Evolutionary conservation across 192 early-diverging fungal genomes (phyloP), one percentile per base, ranked within the genome.

Genomic region (Coemansia sp.): DNA sequence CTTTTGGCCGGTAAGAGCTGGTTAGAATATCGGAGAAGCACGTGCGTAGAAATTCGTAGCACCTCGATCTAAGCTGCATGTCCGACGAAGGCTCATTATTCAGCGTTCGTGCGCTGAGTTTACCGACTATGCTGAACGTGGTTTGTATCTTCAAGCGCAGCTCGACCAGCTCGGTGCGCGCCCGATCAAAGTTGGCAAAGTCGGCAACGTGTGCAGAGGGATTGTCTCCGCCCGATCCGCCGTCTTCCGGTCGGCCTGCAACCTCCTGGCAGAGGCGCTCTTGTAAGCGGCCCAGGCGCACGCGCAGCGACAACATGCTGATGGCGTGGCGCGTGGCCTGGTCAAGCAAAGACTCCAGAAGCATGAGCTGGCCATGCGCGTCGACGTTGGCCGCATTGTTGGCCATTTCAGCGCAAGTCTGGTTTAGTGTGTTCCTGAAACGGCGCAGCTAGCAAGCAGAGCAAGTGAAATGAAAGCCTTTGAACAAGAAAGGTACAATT

Each of bases 261-360:
- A n/a, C n/a, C 12, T 22, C 50, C 2, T 6, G 23, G n/a, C 56
- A 30, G 20, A 11, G 15, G 12, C 45, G 59, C 35, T 67, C 42
- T 4, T 67, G 56, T 22, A 63, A n/a, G 17, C 57, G 55, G 10
- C 57, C 60, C 30, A 75, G 49, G 9, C 42, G 53, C 22, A 36
- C 38, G 17, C 65, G 71, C 49, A 67, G 55, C 10, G 35, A 35
- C 12, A 75, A 61, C 22, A 36, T 55, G 9, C 20, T 21, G 27
- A 67, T 49, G 3, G 64, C 55, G 28, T 60, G 49, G 14, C 71
- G 53, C n/a, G 47, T 48, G 21, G 71, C 60, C 26, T 64, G 64
- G 43, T 75, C 53, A 1, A 64, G 42, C 36, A 75, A 67, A 9
- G 71, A 67, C 30, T 75, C 71, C 9, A 75, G 56, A 19, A 75